Conservation (phyloP, 768 basidiomycete species). For the Mycena alexandri region DNA sequence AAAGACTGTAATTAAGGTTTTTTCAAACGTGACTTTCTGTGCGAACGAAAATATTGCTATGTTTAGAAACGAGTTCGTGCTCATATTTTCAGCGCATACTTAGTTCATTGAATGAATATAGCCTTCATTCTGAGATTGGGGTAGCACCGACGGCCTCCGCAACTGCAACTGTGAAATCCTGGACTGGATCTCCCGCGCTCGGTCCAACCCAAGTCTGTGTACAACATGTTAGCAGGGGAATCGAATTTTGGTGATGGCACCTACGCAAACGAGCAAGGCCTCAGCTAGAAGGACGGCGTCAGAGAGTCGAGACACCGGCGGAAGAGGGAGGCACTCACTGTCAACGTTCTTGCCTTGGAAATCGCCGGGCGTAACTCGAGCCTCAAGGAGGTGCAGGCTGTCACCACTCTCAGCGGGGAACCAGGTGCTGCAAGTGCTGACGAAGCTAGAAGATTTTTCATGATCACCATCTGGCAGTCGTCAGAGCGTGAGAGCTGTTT, state of each 20-base stretch:
- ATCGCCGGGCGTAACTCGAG: constrained; percentile 11
- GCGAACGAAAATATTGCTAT: too few species aligned
- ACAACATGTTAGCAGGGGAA: constrained; percentile 13
- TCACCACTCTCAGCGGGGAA: not conserved
- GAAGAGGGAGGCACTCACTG: constrained; percentile 5
- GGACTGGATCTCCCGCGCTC: constrained; percentile 19
- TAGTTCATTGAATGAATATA: constrained; percentile 9
- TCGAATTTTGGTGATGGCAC: not conserved
- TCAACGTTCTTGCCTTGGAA: constrained; percentile 8
- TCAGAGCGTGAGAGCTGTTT: not conserved
- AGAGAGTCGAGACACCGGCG: not conserved
- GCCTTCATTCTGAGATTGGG: constrained; percentile 17
- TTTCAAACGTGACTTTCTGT: too few species aligned
- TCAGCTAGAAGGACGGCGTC: not conserved
- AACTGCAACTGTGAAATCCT: constrained; percentile 23
- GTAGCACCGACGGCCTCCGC: constrained; percentile 26
- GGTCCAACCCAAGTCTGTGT: constrained; percentile 24
- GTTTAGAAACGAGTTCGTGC: too few species aligned
- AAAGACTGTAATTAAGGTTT: too few species aligned
- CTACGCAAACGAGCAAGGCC: constrained; percentile 17
- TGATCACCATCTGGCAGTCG: not conserved
- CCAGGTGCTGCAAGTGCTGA: constrained; percentile 12
- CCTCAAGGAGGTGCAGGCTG: constrained; percentile 2
- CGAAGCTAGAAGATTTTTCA: constrained; percentile 3
- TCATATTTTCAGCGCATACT: too few species aligned